Conservation (phyloP, 345 rosid species). For the Gossypium arboreum region DNA sequence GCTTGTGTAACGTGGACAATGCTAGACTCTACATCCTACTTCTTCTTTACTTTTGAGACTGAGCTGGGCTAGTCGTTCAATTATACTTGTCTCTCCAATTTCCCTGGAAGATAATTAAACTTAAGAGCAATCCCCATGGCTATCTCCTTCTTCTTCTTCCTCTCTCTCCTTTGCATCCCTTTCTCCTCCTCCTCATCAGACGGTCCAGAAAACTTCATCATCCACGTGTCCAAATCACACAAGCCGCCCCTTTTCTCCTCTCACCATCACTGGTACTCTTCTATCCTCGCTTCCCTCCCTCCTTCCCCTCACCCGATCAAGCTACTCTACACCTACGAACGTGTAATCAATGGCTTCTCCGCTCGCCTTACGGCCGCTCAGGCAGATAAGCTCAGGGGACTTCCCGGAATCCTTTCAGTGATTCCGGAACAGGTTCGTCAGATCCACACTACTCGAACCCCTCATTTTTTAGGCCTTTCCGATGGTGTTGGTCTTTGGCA, state of each 20-base stretch:
- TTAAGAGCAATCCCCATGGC: slow-evolving; percentile 1
- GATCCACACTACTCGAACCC: slow-evolving; percentile 86
- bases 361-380: slow-evolving; percentile 58
- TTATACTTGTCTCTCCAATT: neutral
- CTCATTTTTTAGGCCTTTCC: slow-evolving; percentile 67
- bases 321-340: slow-evolving; percentile 64
- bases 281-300: slow-evolving; percentile 58
- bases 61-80: no score
- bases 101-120: neutral
- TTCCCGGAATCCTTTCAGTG: slow-evolving; percentile 60
- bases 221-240: slow-evolving; percentile 55
- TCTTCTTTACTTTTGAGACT: neutral
- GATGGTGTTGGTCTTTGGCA: slow-evolving; percentile 67
- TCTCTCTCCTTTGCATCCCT: slow-evolving; percentile 18
- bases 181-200: slow-evolving; percentile 29
- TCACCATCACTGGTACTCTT: slow-evolving; percentile 59
- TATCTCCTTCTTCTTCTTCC: slow-evolving; percentile 7
- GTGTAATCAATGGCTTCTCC: slow-evolving; percentile 69
- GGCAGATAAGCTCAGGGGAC: slow-evolving; percentile 39
- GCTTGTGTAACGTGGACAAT: neutral
- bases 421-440: slow-evolving; percentile 61
- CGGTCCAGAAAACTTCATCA: slow-evolving; percentile 47
- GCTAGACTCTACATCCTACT: neutral
- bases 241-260: slow-evolving; percentile 65
- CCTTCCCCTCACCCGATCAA: slow-evolving; percentile 45